A percentile compares a stretch with the other conserved stretches of the same genome.
Conservation (phyloP, 106 monocot species). For the Dioscorea alata region DNA sequence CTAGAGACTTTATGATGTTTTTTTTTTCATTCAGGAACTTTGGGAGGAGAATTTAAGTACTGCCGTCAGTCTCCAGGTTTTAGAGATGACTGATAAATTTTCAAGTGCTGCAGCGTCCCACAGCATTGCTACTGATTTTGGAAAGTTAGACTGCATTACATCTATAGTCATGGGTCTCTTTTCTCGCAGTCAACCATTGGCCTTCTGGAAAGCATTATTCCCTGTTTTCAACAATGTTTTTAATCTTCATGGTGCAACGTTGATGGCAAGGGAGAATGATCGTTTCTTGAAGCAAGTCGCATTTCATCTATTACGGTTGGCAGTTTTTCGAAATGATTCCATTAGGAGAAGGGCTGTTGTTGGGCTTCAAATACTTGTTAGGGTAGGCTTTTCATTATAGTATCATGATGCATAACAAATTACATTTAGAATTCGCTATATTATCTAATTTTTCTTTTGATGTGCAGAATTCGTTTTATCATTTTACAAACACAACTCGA, state of each 20-base stretch:
- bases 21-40: slow-evolving; percentile 58
- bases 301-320: slow-evolving; percentile 96
- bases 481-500: slow-evolving; percentile 75
- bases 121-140: slow-evolving; percentile 87
- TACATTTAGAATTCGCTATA: not conserved
- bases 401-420: not conserved
- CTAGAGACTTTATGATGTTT: slow-evolving; percentile 4
- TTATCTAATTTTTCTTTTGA: slow-evolving; percentile 6
- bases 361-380: slow-evolving; percentile 87
- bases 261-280: slow-evolving; percentile 99
- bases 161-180: slow-evolving; percentile 84
- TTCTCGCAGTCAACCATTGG: slow-evolving; percentile 81
- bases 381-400: slow-evolving; percentile 37
- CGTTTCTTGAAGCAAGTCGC: slow-evolving; percentile 98
- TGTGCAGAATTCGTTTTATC: slow-evolving; percentile 76
- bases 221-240: slow-evolving; percentile 79
- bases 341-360: slow-evolving; percentile 83
- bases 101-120: slow-evolving; percentile 70
- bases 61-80: slow-evolving; percentile 85
- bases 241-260: slow-evolving; percentile 80
- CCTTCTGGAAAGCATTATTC: slow-evolving; percentile 81
- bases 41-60: slow-evolving; percentile 99
- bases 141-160: slow-evolving; percentile 91
- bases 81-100: slow-evolving; percentile 85
- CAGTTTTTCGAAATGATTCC: slow-evolving; percentile 94